Evolutionary conservation across 2,329 filamentous ascomycete species (phyloP).

Genomic region (Sporothrix phasma): DNA sequence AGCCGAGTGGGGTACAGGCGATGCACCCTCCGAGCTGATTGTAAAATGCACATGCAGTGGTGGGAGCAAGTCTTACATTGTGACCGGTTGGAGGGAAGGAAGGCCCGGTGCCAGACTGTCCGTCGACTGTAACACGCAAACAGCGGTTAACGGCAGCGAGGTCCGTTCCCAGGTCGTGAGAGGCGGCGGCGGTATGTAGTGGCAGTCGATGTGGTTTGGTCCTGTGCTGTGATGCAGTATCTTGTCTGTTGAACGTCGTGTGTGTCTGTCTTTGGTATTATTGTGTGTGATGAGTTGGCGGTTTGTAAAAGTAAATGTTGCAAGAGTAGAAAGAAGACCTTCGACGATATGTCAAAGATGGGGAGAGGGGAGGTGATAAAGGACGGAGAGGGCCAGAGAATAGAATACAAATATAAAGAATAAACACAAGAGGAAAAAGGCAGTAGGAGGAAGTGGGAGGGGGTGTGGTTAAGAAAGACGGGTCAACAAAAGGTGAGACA

Average conservation of each 20-base stretch:
- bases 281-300: neutral
- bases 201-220: neutral
- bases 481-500: constrained; percentile 2
- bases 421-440: neutral
- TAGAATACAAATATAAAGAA: neutral
- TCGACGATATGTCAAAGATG: constrained; percentile 3
- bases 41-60: neutral
- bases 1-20: neutral
- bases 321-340: neutral
- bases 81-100: neutral
- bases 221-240: neutral
- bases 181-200: neutral
- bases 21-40: no score
- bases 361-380: neutral
- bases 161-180: constrained; percentile 3
- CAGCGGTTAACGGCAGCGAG: constrained; percentile 7
- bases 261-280: neutral
- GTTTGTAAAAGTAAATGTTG: neutral
- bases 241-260: neutral
- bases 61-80: neutral
- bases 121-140: constrained; percentile 5
- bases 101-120: constrained; percentile 1
- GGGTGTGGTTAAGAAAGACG: neutral
- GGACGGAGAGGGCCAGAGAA: neutral
- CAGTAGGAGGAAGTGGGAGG: neutral